These are phyloP conservation scores for Exophiala sp. DNA, from an alignment of 2,329 filamentous ascomycete species.

Conservation along the genomic window DNA sequence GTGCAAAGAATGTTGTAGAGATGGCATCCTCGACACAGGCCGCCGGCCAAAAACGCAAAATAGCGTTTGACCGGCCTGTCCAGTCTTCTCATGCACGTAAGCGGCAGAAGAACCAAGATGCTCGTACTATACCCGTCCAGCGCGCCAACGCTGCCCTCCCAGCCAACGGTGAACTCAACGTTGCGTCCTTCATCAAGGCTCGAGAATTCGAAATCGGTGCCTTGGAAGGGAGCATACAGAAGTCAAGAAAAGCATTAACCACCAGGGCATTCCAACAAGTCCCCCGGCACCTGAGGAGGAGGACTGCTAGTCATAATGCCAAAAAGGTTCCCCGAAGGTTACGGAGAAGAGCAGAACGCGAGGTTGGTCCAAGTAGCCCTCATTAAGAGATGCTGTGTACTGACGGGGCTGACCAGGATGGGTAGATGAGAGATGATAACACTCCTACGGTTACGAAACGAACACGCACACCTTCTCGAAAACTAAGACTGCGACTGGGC, in stretches of 20 bases:
- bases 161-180: slow-evolving; percentile 72
- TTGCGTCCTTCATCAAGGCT: slow-evolving; percentile 77
- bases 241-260: slow-evolving; percentile 61
- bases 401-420: slow-evolving; percentile 26
- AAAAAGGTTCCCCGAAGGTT: slow-evolving; percentile 81
- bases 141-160: slow-evolving; percentile 44
- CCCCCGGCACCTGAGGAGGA: slow-evolving; percentile 74
- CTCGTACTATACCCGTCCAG: slow-evolving; percentile 46
- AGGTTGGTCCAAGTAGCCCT: slow-evolving; percentile 41
- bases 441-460: slow-evolving; percentile 71
- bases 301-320: slow-evolving; percentile 93
- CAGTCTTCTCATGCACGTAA: slow-evolving; percentile 30
- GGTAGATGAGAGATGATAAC: slow-evolving; percentile 81
- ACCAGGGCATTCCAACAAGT: slow-evolving; percentile 87
- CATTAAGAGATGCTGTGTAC: slow-evolving; percentile 1
- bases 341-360: slow-evolving; percentile 62
- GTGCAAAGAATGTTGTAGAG: not conserved
- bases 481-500: slow-evolving; percentile 61
- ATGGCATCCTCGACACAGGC: slow-evolving; percentile 12
- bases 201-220: slow-evolving; percentile 87
- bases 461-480: slow-evolving; percentile 44
- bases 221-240: slow-evolving; percentile 75
- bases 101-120: slow-evolving; percentile 42
- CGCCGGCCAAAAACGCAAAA: slow-evolving; percentile 25
- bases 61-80: slow-evolving; percentile 10